A percentile compares a stretch with the other conserved stretches of the same genome.
These are phyloP conservation scores for Stachybotrys chartarum DNA, from an alignment of 2,329 filamentous ascomycete species.

Conservation along the genomic window DNA sequence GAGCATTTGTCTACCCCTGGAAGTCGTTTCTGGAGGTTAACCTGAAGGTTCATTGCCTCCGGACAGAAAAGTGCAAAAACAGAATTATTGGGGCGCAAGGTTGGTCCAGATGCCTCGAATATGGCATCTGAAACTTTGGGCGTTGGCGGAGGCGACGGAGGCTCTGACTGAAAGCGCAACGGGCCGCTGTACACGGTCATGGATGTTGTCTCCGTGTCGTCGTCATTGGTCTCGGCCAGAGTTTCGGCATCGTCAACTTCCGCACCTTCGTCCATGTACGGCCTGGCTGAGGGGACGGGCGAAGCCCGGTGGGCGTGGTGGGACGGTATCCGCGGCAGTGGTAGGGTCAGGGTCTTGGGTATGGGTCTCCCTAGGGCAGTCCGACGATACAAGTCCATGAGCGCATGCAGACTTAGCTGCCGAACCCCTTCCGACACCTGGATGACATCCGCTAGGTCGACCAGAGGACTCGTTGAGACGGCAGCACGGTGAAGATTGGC, in stretches of 20 bases:
- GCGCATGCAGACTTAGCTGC: conserved; percentile 19
- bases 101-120: background rate
- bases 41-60: conserved; percentile 30
- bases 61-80: conserved; percentile 33
- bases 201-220: conserved; percentile 11
- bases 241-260: background rate
- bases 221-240: conserved; percentile 6
- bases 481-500: conserved; percentile 16
- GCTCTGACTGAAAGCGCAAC: conserved; percentile 16
- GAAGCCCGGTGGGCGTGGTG: background rate
- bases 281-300: background rate
- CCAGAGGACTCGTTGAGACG: conserved; percentile 9
- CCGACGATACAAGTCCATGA: conserved; percentile 28
- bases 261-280: background rate
- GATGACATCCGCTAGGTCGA: conserved; percentile 25
- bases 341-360: conserved; percentile 17
- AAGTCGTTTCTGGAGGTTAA: conserved; percentile 21
- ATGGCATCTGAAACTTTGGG: conserved; percentile 9
- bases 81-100: conserved; percentile 23
- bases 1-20: conserved; percentile 17
- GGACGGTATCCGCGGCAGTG: conserved; percentile 6
- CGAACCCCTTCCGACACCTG: conserved; percentile 26
- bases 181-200: conserved; percentile 16
- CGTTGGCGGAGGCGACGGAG: conserved; percentile 23
- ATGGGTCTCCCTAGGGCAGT: conserved; percentile 20